Evolutionary conservation across 306 rosid species (phyloP), one percentile per base, ranked within the genome.

Genomic region (Prunus salicina): DNA sequence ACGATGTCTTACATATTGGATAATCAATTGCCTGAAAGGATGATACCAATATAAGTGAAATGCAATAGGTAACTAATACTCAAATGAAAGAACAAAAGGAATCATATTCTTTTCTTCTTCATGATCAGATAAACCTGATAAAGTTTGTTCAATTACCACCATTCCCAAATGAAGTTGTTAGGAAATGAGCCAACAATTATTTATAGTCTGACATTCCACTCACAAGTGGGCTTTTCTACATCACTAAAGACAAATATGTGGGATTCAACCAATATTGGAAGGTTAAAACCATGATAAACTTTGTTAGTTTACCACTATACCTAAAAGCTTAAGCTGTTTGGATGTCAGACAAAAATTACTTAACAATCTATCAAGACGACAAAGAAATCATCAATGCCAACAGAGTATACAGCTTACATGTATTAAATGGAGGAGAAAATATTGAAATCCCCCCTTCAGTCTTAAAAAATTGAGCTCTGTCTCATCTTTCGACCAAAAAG

Each of bases 1-100:
- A 72, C 97, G 98, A 74, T 88, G 77, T 84, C 88, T 89, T 76
- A 78, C 96, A 79, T 95, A 95, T 78, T 92, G 96, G 80, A 92
- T 84, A 86, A 92, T 78, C 92, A 92, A 71, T 79, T 87, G 84
- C 92, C 97, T 95, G 91, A 73, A 83, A 89, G 69, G 67, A 78
- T 66, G 76, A 73, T 47, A 75, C 27, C 64, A 68, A 73, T 12
- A 24, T 70, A 55, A 51, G 76, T 57, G 72, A 79, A 83, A 74
- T 30, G 74, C 63, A 77, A 72, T 16, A 64, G 66, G 34, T 46
- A 65, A 25, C 0, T 34, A 30, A 63, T 15, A 19, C 5, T 27
- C 3, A 11, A 15, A 82, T n/a, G 75, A 71, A 69, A 69, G 22
- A 78, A 64, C 32, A 13, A 53, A 51, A 20, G 11, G 57, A 27